Evolutionary conservation across 2,329 filamentous ascomycete genomes (phyloP), one percentile per base, ranked within the genome.

Genomic region (Acrocalymma vagum): DNA sequence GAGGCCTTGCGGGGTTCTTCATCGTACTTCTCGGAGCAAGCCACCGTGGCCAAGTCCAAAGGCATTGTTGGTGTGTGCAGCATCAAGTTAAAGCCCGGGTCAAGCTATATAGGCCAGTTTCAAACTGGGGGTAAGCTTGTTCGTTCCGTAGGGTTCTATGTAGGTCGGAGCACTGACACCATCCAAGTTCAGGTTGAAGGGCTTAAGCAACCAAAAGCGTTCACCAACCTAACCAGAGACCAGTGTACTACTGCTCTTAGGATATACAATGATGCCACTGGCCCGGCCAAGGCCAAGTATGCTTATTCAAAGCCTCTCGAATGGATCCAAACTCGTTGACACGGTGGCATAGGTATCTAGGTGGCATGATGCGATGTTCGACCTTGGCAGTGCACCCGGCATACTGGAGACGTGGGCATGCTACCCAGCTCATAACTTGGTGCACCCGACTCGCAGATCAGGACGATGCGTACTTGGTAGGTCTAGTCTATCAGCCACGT

Each of bases 371-470:
- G 55, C 42, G 53, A 31, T 45, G 58, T 17, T 45, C 38, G 18
- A 56, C 58, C 22, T 28, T 60, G 21, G 58, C 52, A 22, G 58
- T 61, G 3, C 48, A 51, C 29, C 58, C 58, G 18, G 42, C 45
- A 30, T 65, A 65, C 40, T 63, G 61, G 60, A 44, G 51, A 21
- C 51, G 55, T 15, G 60, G 61, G 16, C 58, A 63, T 44, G 61
- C 58, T 35, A 40, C 48, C 18, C 41, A 48, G 15, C 53, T 63
- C 14, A 47, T 62, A 16, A 46, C 39, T 22, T 63, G 55, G 37
- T 60, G 58, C 25, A 59, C 53, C 7, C 47, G 48, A 13, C 52
- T 63, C 24, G 58, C 60, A 23, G 58, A 63, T 42, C 28, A 49
- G 24, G 56, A 61, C 22, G 43, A 51, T n/a, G 46, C 51, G 3